Conservation (phyloP, 495 filamentous ascomycete genomes). For the Daldinia vernicosa region DNA sequence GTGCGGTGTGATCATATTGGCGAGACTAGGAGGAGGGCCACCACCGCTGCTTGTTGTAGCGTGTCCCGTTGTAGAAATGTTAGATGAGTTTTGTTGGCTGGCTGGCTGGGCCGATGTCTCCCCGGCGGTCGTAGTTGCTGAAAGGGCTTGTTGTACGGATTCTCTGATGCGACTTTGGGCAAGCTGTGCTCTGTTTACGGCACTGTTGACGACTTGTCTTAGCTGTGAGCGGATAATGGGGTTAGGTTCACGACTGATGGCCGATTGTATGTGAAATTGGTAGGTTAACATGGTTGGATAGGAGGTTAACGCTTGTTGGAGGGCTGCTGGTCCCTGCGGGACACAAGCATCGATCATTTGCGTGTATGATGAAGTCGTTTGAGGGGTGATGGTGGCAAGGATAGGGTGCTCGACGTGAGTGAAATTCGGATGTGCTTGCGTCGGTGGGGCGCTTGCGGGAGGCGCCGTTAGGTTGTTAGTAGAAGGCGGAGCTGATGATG, state of each 20-base stretch:
- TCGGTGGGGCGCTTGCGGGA: constrained; percentile 28
- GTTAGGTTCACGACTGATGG: constrained; percentile 55
- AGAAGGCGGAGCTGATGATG: constrained; percentile 18
- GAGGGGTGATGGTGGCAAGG: constrained; percentile 47
- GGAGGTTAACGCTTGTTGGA: constrained; percentile 54
- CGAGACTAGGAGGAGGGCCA: constrained; percentile 32
- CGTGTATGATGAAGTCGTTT: constrained; percentile 45
- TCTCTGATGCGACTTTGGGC: constrained; percentile 51
- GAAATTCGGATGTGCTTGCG: constrained; percentile 32
- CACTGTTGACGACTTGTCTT: constrained; percentile 52
- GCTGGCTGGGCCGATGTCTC: constrained; percentile 17
- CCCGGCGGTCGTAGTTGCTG: constrained; percentile 29
- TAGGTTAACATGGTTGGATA: constrained; percentile 57
- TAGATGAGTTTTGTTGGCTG: constrained; percentile 14
- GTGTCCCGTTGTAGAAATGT: constrained; percentile 10
- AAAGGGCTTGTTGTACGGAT: constrained; percentile 45
- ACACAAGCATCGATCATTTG: constrained; percentile 56
- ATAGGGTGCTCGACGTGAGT: constrained; percentile 48
- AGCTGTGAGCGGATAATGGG: constrained; percentile 53
- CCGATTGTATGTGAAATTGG: constrained; percentile 51
- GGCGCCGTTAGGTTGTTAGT: constrained; percentile 16
- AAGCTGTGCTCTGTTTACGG: constrained; percentile 55
- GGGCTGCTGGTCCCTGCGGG: constrained; percentile 51
- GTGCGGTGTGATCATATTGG: constrained; percentile 10
- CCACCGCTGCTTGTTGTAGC: constrained; percentile 20